A percentile compares a stretch with the other conserved stretches of the same genome.
Evolutionary conservation across 306 rosid genomes (phyloP).

Genomic region (Citrullus mucosospermus): DNA sequence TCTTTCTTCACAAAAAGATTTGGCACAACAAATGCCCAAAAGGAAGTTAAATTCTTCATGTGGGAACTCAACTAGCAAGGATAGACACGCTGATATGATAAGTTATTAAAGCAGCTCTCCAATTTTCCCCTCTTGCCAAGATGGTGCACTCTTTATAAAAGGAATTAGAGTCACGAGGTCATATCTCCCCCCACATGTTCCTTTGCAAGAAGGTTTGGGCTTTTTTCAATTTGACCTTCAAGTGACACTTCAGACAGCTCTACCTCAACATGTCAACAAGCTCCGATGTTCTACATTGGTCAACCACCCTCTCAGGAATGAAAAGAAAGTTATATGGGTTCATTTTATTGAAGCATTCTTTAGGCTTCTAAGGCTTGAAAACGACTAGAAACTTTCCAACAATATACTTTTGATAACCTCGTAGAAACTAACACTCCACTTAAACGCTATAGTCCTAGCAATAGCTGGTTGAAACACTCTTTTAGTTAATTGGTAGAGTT

Average conservation of each 20-base stretch:
- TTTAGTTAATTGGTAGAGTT: not conserved
- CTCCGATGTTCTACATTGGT: not conserved
- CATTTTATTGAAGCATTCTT: too few species aligned
- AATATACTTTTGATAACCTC: not conserved
- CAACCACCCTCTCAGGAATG: not conserved
- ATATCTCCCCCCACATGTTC: not conserved
- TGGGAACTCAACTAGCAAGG: not conserved
- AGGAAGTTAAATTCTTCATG: not conserved
- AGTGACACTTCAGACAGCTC: not conserved
- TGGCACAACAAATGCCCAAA: not conserved
- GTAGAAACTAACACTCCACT: not conserved
- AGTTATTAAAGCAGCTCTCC: not conserved
- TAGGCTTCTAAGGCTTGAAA: too few species aligned
- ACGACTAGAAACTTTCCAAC: not conserved
- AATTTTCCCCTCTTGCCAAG: not conserved
- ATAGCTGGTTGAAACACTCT: not conserved
- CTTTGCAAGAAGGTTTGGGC: not conserved
- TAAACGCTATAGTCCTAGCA: too few species aligned
- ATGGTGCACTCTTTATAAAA: not conserved
- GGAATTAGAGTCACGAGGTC: not conserved
- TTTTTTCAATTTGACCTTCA: not conserved
- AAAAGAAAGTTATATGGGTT: too few species aligned
- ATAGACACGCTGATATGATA: not conserved
- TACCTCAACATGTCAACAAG: not conserved
- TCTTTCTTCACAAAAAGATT: too few species aligned